Conservation (phyloP, 2,329 filamentous ascomycete species). For the Nemania bipapillata region DNA sequence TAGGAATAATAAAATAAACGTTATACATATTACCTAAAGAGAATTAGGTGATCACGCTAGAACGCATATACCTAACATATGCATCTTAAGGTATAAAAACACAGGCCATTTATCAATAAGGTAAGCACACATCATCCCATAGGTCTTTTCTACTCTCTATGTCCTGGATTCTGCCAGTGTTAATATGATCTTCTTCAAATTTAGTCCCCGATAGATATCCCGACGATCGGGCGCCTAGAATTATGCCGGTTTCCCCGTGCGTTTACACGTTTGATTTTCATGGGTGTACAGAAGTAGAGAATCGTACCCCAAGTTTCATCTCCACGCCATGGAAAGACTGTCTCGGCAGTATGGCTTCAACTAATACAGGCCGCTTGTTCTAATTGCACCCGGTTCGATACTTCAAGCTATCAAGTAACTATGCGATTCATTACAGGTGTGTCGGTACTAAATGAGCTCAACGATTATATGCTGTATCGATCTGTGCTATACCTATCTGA, state of each 20-base stretch:
- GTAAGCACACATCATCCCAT: too few species aligned
- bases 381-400: background rate
- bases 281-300: background rate
- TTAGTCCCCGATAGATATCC: background rate
- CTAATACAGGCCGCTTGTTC: background rate
- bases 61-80: too few species aligned
- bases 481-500: background rate
- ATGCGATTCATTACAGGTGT: background rate
- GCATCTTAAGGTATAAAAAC: too few species aligned
- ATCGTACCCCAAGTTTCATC: conserved; percentile 16
- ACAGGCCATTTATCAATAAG: too few species aligned
- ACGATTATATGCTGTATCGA: background rate
- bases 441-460: background rate
- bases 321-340: background rate
- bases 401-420: background rate
- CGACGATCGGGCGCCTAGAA: background rate
- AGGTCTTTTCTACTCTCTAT: too few species aligned
- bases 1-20: too few species aligned
- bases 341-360: background rate
- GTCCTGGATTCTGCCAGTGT: too few species aligned
- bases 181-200: too few species aligned
- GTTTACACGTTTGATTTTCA: background rate
- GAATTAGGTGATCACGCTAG: too few species aligned
- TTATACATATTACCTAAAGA: too few species aligned
- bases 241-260: background rate